These are phyloP conservation scores for Purshia tridentata DNA, from an alignment of 306 rosid species.

Conservation along the genomic window DNA sequence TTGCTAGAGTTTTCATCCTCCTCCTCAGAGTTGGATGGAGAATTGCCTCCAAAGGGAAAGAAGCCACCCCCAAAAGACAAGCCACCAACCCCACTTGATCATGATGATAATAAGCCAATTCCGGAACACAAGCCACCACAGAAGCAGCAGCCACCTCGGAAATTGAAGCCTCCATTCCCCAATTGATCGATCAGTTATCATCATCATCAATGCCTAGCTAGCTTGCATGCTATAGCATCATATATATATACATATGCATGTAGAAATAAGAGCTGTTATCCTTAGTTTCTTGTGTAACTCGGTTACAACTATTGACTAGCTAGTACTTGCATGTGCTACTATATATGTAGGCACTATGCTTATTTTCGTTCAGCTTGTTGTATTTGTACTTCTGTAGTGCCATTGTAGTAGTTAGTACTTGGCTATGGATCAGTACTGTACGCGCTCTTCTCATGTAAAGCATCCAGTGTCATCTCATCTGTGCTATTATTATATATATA, in stretches of 20 bases:
- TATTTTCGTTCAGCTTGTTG: too few relatives aligned
- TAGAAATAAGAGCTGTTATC: not conserved
- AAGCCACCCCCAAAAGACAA: conserved; percentile 11
- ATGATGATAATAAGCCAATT: conserved; percentile 9
- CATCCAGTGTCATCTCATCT: not conserved
- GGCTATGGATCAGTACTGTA: too few relatives aligned
- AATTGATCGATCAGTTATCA: not conserved
- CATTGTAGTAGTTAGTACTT: too few relatives aligned
- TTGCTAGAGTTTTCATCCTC: not conserved
- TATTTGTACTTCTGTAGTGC: too few relatives aligned
- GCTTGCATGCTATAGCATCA: not conserved
- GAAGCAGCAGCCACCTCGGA: not conserved
- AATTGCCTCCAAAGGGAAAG: conserved; percentile 3
- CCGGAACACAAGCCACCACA: not conserved
- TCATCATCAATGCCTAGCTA: not conserved
- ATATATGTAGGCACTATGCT: too few relatives aligned
- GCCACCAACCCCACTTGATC: conserved; percentile 9
- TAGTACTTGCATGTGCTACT: too few relatives aligned
- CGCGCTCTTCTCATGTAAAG: not conserved
- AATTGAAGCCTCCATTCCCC: conserved; percentile 8
- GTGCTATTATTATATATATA: not conserved
- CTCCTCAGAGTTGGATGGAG: not conserved
- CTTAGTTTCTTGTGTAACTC: too few relatives aligned
- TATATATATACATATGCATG: not conserved
- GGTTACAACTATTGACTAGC: too few relatives aligned